phyloP scores from a whole-genome alignment of 73 alveolate genomes.

The Urostyla sp. region DNA sequence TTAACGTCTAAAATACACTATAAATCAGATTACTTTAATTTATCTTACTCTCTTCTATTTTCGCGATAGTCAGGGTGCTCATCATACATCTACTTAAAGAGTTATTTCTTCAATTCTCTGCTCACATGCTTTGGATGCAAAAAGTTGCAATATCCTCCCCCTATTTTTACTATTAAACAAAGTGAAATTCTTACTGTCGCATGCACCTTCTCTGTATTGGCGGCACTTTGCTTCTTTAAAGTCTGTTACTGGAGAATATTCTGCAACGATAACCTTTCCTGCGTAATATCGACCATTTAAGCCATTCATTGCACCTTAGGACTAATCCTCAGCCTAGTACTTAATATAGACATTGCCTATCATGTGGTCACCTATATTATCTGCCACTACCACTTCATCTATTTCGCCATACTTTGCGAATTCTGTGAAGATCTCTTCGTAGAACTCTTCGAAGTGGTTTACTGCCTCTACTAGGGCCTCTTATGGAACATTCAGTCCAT shows the following conservation, averaged over 20 bases:
- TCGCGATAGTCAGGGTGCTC: constrained; percentile 98
- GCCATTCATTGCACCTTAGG: constrained; percentile 91
- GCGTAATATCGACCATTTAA: constrained; percentile 96
- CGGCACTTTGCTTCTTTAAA: constrained; percentile 98
- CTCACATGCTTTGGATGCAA: constrained; percentile 98
- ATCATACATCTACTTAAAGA: constrained; percentile 97
- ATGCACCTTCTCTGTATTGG: constrained; percentile 96
- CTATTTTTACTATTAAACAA: too few relatives aligned
- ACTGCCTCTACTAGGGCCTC: constrained; percentile 92
- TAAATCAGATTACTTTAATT: not conserved
- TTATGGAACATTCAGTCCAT: constrained; percentile 80
- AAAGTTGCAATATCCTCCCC: constrained; percentile 99
- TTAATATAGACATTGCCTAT: constrained; percentile 99
- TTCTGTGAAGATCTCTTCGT: constrained; percentile 97
- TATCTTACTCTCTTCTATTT: constrained; percentile 50
- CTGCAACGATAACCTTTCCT: constrained; percentile 86
- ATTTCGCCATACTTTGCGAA: constrained; percentile 98
- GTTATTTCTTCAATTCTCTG: constrained; percentile 85
- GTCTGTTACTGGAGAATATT: constrained; percentile 98
- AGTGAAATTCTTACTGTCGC: too few relatives aligned
- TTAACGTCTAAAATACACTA: not conserved
- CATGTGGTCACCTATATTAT: constrained; percentile 99
- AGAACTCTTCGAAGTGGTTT: constrained; percentile 97
- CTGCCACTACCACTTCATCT: constrained; percentile 98
- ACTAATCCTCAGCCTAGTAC: constrained; percentile 96